Conservation (phyloP, 2,329 filamentous ascomycete genomes). For the Penicillium sp. region DNA sequence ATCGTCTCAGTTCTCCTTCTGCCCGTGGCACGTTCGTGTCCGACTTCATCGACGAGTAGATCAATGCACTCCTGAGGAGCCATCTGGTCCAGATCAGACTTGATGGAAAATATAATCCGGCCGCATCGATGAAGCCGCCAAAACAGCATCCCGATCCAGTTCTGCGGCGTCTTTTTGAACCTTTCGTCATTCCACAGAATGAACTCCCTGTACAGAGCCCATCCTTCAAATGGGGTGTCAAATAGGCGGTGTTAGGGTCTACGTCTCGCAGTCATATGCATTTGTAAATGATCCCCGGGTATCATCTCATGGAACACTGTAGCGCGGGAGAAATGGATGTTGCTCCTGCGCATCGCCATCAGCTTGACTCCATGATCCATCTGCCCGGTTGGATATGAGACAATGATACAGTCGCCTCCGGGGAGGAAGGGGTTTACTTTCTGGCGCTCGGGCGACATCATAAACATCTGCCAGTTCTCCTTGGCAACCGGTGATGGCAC, state of each 20-base stretch:
- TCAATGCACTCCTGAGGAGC: conserved; percentile 56
- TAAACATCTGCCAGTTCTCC: conserved; percentile 55
- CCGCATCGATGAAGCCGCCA: conserved; percentile 63
- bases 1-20: conserved; percentile 59
- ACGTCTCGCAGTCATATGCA: conserved; percentile 48
- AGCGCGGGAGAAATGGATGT: conserved; percentile 55
- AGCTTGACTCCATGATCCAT: conserved; percentile 50
- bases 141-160: conserved; percentile 58
- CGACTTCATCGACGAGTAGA: conserved; percentile 55
- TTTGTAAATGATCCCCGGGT: conserved; percentile 49
- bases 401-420: conserved; percentile 53
- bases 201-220: conserved; percentile 63
- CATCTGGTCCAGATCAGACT: conserved; percentile 57
- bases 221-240: conserved; percentile 57
- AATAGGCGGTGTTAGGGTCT: conserved; percentile 54
- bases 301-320: conserved; percentile 63
- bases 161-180: conserved; percentile 52
- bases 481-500: conserved; percentile 52
- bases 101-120: conserved; percentile 55
- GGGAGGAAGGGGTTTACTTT: conserved; percentile 60
- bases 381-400: conserved; percentile 46
- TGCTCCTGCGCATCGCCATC: conserved; percentile 57
- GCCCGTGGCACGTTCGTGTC: conserved; percentile 60
- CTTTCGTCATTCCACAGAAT: conserved; percentile 54
- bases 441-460: conserved; percentile 55